These are phyloP conservation scores for Pythium aristosporum DNA, from an alignment of 352 stramenopile genomes.

Conservation along the genomic window DNA sequence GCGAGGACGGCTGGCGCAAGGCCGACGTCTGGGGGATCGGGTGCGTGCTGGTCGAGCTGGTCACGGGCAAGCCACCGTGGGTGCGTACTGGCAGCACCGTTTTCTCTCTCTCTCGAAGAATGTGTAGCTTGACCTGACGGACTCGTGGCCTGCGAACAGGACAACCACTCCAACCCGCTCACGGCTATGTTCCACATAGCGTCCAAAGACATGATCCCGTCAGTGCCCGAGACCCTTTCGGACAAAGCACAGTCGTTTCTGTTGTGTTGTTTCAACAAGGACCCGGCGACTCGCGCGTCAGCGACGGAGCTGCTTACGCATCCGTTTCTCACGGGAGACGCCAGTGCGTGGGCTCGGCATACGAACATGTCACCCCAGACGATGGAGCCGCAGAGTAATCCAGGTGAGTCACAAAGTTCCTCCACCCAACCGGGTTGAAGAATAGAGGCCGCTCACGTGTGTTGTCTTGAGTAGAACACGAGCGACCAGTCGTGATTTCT, in stretches of 20 bases:
- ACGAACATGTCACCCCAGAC: background rate
- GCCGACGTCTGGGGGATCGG: constrained; percentile 91
- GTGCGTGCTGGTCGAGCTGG: constrained; percentile 89
- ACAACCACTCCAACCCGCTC: constrained; percentile 73
- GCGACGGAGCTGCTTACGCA: constrained; percentile 83
- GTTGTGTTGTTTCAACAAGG: constrained; percentile 60
- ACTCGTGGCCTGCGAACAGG: constrained; percentile 28
- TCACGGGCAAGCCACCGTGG: constrained; percentile 86
- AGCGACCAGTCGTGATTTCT: background rate
- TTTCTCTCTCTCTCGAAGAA: no score
- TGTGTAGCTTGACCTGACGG: background rate
- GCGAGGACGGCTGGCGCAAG: constrained; percentile 78
- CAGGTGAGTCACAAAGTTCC: background rate
- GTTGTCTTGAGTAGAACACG: background rate
- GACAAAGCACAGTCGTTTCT: constrained; percentile 43
- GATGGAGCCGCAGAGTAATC: background rate
- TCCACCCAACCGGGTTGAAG: background rate
- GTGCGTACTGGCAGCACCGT: constrained; percentile 23
- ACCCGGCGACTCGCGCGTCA: constrained; percentile 64
- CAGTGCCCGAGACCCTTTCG: constrained; percentile 46
- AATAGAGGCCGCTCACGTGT: background rate
- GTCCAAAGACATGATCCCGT: constrained; percentile 50
- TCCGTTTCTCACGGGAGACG: constrained; percentile 35
- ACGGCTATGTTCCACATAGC: constrained; percentile 86
- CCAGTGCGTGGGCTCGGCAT: background rate